Evolutionary conservation across 129 eudicot genomes (phyloP).

Genomic region (Ambrosia trifida): DNA sequence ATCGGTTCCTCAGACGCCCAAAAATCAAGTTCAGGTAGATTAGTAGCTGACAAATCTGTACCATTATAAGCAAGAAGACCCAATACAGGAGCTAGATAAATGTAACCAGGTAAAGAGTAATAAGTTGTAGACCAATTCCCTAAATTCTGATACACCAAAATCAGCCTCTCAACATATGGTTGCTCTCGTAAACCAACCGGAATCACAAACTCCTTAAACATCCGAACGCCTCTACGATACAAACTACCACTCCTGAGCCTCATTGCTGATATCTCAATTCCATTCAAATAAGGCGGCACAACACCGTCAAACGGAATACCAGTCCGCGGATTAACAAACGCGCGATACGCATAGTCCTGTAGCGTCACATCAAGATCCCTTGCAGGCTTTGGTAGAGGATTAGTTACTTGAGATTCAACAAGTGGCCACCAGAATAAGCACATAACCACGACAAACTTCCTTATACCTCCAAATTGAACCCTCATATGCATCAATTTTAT

Average conservation of each 20-base stretch:
- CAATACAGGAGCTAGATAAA: slow-evolving; percentile 67
- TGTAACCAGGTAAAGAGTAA: slow-evolving; percentile 58
- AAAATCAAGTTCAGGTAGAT: slow-evolving; percentile 54
- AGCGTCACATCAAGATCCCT: slow-evolving; percentile 65
- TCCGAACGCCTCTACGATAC: slow-evolving; percentile 45
- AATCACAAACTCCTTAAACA: slow-evolving; percentile 56
- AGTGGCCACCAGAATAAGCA: slow-evolving; percentile 39
- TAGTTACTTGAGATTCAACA: slow-evolving; percentile 40
- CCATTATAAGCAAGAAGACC: slow-evolving; percentile 89
- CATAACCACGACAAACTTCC: slow-evolving; percentile 39
- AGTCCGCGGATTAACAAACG: slow-evolving; percentile 56
- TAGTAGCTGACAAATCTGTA: slow-evolving; percentile 49
- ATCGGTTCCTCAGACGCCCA: slow-evolving; percentile 53
- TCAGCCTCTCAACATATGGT: slow-evolving; percentile 74
- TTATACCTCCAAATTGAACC: slow-evolving; percentile 43
- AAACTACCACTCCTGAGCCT: slow-evolving; percentile 81
- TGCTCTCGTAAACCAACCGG: slow-evolving; percentile 57
- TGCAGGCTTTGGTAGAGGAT: slow-evolving; percentile 36
- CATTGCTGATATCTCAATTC: slow-evolving; percentile 62
- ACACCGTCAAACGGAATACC: slow-evolving; percentile 62
- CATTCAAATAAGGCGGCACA: slow-evolving; percentile 64
- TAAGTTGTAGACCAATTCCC: slow-evolving; percentile 64
- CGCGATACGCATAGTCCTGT: slow-evolving; percentile 75
- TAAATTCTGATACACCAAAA: slow-evolving; percentile 71
- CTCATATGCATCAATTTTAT: slow-evolving; percentile 55